Percentiles rank a stretch among this genome's conserved stretches.
These are phyloP conservation scores for Backusella australiensis DNA, from an alignment of 192 early-diverging fungal genomes.

Conservation along the genomic window DNA sequence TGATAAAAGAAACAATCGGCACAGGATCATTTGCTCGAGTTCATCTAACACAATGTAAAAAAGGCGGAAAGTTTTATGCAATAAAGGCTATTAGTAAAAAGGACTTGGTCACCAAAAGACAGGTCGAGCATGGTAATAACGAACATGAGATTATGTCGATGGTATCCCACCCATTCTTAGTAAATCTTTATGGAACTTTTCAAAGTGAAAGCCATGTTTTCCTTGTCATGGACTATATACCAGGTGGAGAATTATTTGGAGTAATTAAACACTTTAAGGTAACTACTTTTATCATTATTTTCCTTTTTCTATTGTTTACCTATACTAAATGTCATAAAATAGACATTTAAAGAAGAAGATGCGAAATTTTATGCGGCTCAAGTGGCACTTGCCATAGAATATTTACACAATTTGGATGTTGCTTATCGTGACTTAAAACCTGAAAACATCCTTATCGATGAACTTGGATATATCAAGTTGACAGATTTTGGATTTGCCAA, in stretches of 20 bases:
- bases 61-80: conserved; percentile 80
- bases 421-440: conserved; percentile 83
- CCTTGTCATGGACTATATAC: conserved; percentile 91
- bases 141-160: conserved; percentile 83
- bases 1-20: conserved; percentile 82
- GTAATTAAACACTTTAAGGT: conserved; percentile 54
- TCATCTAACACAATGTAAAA: conserved; percentile 76
- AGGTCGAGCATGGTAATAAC: conserved; percentile 95
- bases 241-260: conserved; percentile 86
- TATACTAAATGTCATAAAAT: conserved; percentile 13
- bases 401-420: conserved; percentile 87
- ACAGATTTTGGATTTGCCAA: conserved; percentile 92
- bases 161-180: conserved; percentile 84
- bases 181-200: conserved; percentile 84
- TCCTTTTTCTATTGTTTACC: not conserved
- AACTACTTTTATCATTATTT: not conserved
- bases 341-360: conserved; percentile 39
- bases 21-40: conserved; percentile 95
- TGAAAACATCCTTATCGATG: conserved; percentile 82
- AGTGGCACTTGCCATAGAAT: conserved; percentile 88
- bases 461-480: conserved; percentile 88
- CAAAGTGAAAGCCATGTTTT: conserved; percentile 86
- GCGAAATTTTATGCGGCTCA: conserved; percentile 91
- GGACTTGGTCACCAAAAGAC: conserved; percentile 87
- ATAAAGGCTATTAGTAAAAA: conserved; percentile 93